phyloP scores from a whole-genome alignment of 768 basidiomycete genomes.

The Leccinum imitatum region DNA sequence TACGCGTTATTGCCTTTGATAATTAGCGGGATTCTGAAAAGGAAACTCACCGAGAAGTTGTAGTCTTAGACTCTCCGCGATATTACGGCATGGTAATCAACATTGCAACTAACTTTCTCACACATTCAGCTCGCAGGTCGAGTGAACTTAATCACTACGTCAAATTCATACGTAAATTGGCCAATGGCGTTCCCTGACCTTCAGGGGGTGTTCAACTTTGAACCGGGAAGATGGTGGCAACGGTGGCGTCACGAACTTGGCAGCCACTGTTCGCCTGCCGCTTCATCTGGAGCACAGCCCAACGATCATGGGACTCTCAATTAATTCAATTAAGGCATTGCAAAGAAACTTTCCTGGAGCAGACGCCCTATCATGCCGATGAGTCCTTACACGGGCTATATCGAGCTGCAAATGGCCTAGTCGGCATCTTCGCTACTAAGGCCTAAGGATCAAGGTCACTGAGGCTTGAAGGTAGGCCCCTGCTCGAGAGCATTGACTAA shows the following conservation, averaged over 20 bases:
- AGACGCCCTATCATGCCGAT: neutral
- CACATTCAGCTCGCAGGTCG: neutral
- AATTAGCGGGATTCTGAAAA: neutral
- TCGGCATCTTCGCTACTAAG: too few species aligned
- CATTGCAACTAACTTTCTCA: neutral
- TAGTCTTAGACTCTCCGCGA: neutral
- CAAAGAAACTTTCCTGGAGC: neutral
- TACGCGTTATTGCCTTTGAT: conserved; percentile 1
- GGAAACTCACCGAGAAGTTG: neutral
- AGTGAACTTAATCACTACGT: neutral
- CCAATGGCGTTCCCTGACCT: too few species aligned
- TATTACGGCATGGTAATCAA: conserved; percentile 6
- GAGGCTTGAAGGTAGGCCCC: too few species aligned
- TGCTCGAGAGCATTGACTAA: too few species aligned
- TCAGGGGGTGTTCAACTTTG: conserved; percentile 10
- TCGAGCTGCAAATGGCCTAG: too few species aligned
- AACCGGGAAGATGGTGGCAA: conserved; percentile 4
- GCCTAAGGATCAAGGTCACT: too few species aligned
- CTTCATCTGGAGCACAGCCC: neutral
- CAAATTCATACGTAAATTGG: neutral
- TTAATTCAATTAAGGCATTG: neutral
- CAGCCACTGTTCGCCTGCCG: neutral
- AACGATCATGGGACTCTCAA: neutral
- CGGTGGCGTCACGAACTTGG: neutral
- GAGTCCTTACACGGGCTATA: neutral